These are phyloP conservation scores for Boletus semigastroideus DNA, from an alignment of 1,284 basidiomycete species.

Conservation along the genomic window DNA sequence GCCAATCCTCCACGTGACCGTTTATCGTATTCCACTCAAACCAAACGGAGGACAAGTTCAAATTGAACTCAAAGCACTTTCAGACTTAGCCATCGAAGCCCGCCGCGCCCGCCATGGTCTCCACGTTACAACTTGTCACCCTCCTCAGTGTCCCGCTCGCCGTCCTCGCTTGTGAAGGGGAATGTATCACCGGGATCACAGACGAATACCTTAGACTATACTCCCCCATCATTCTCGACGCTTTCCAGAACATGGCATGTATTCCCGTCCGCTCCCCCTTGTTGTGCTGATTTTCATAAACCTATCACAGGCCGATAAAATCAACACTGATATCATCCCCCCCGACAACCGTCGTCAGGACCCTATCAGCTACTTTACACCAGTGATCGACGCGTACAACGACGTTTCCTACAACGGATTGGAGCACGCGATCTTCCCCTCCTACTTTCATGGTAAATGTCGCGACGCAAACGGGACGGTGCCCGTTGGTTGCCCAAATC, in stretches of 20 bases:
- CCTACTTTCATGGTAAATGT: conserved; percentile 76
- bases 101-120: conserved; percentile 21
- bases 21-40: conserved; percentile 3
- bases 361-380: conserved; percentile 41
- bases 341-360: conserved; percentile 33
- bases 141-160: conserved; percentile 30
- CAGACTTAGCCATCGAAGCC: conserved; percentile 4
- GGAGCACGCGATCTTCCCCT: conserved; percentile 56
- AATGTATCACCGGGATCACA: conserved; percentile 61
- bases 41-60: not conserved
- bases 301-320: conserved; percentile 36
- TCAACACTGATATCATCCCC: conserved; percentile 36
- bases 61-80: not conserved
- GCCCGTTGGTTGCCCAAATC: conserved; percentile 71
- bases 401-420: conserved; percentile 44
- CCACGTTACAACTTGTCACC: conserved; percentile 19
- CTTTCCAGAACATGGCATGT: conserved; percentile 25
- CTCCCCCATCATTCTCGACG: conserved; percentile 13
- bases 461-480: conserved; percentile 50
- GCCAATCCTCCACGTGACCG: conserved; percentile 24
- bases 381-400: conserved; percentile 48
- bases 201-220: conserved; percentile 55
- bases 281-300: not conserved
- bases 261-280: not conserved
- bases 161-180: conserved; percentile 63